Base-by-base conservation (phyloP, 2,329 filamentous ascomycete genomes). In the Stachybotrys echinatus region DNA sequence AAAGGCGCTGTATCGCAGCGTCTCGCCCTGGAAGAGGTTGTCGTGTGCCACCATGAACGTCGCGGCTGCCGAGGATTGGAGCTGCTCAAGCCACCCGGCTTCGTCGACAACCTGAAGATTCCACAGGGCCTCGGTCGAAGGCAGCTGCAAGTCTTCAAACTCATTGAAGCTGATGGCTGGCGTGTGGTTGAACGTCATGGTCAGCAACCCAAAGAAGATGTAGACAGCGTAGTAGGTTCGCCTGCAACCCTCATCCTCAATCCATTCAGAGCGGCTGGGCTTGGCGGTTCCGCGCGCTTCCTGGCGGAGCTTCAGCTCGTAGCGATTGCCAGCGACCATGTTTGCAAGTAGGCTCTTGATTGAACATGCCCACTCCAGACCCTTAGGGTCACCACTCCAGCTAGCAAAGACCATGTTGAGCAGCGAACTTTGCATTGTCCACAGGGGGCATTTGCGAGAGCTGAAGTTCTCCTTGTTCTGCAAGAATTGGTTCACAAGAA, bases 401-500 rank as follows among this genome's bases (percentile, higher is more conserved):
- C 92, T 97, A 49, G 94, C 91, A 67, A 99, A 97, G 57, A 96
- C 86, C 94, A 97, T 97, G 76, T 99, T 99, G 51, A 99, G 77
- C 48, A 99, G 75, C 4, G 92, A 95, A 67, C 89, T 90, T 68
- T 99, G 94, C 90, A 97, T 97, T 45, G 92, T 94, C 92, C 94
- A 97, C 14, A 99, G 73, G 4, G 94, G 94, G 62, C 92, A 97
- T 69, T 96, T 97, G 60, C 92, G 85, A 8, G 94, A 97, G 75
- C 92, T 96, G 69, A 97, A 97, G 71, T 95, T 96, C 68, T 96
- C 92, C 76, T 96, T 96, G 74, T 96, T 95, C 71, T 96, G 91
- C 54, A 99, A 71, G 69, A 97, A 97, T 67, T 96, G 90, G 65
- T 95, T 96, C 61, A 97, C 92, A 18, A 99, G 81, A 23, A 97